A percentile compares a stretch with the other conserved stretches of the same genome.
Conservation (phyloP, 305 asterid species). For the Fraxinus velutina region DNA sequence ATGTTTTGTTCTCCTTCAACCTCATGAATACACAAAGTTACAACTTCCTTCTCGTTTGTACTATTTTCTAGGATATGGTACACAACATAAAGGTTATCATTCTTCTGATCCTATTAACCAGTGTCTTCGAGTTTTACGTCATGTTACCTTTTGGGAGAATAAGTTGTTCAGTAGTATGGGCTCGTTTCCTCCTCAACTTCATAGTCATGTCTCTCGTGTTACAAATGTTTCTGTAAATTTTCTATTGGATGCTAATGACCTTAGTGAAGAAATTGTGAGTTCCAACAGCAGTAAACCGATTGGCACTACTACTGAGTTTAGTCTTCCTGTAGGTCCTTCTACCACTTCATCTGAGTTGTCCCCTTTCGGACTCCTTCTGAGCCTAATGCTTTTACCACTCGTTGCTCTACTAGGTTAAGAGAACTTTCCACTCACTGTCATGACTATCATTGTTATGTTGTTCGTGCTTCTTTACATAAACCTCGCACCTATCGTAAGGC, state of each 20-base stretch:
- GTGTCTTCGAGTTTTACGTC: not conserved
- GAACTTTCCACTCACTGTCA: not conserved
- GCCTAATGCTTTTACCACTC: not conserved
- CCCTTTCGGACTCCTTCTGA: not conserved
- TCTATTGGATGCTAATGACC: not conserved
- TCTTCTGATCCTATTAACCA: not conserved
- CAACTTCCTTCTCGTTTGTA: not conserved
- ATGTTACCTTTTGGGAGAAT: not conserved
- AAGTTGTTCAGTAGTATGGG: not conserved
- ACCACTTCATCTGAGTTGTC: not conserved
- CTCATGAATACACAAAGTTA: not conserved
- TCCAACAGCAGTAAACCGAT: not conserved
- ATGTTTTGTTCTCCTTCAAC: not conserved
- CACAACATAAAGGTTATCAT: not conserved
- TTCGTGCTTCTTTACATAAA: not conserved
- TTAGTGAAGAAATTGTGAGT: not conserved
- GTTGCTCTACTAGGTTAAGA: not conserved
- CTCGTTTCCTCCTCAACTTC: not conserved
- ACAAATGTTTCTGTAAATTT: not conserved
- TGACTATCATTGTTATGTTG: not conserved
- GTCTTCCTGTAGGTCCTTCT: not conserved
- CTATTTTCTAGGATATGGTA: not conserved
- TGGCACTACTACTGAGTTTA: not conserved
- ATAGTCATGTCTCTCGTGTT: not conserved
- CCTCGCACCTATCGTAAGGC: not conserved